Base-by-base conservation (phyloP, 2,329 filamentous ascomycete species). In the Harringtonia aguacate region DNA sequence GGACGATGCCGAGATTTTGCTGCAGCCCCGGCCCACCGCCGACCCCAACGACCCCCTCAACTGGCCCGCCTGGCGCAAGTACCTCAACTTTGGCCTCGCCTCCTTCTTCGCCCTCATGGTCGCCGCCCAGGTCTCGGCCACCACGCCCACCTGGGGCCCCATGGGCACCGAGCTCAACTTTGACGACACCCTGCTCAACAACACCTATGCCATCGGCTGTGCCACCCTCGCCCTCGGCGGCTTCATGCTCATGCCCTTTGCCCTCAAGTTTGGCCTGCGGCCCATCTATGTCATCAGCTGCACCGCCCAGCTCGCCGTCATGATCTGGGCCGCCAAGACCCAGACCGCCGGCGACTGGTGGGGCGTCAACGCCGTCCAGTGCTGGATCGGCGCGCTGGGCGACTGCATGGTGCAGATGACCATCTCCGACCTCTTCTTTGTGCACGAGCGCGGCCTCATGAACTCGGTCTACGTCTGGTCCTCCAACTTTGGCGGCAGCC, bases 401-500 rank as follows among this genome's bases (percentile, higher is more conserved):
- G 68, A 71, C 49, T 61, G 66, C 2, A 55, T 71, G 54, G 53
- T 68, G 3, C 71, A 70, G 2, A 60, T 72, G 14, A 72, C 70
- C 3, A 71, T 75, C 37, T 61, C 70, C 5, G 73, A 77, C 50
- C 56, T 75, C 33, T 77, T 76, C 57, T 77, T 75, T 53, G 58
- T 77, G 8, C 73, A 78, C 47, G 69, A 78, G 53, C 62, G 73
- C 45, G 72, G 70, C 4, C 57, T 61, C 41, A 75, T 75, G 71
- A 65, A 59, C 28, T 18, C 68, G 48, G 53, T 65, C 15, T 69
- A 70, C 50, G 66, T 65, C 15, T 61, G 61, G 21, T 63, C 63
- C 22, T 61, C 58, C 50, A 68, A 65, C 48, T 69, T 66, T 48
- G 46, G 46, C 14, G 30, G 34, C 27, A 45, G 31, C 31, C 50